Percentiles rank a stretch among this genome's conserved stretches.
Evolutionary conservation across 2,329 filamentous ascomycete genomes (phyloP).

Genomic region (Cladosporium colombiae): DNA sequence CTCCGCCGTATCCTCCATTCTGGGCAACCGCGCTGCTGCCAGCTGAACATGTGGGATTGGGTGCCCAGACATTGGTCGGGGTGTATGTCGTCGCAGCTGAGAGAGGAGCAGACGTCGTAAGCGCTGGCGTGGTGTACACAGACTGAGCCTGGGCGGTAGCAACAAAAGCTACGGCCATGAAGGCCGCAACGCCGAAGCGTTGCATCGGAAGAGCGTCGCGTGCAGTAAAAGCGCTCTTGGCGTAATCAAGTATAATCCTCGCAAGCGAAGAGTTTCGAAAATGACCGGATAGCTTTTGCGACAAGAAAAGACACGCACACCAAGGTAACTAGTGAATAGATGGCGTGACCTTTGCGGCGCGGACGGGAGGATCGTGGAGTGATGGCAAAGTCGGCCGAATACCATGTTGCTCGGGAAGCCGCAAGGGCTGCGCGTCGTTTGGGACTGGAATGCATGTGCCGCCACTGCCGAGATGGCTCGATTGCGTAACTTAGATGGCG

Average conservation of each 20-base stretch:
- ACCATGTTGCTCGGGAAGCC: slow-evolving; percentile 6
- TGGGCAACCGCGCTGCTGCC: background rate
- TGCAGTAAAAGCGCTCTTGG: background rate
- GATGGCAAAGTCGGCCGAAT: background rate
- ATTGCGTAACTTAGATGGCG: background rate
- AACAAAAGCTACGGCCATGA: background rate
- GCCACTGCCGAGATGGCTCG: background rate
- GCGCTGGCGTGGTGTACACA: background rate
- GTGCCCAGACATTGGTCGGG: slow-evolving; percentile 13
- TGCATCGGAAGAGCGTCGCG: background rate
- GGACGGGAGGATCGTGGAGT: background rate
- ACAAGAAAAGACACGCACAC: background rate
- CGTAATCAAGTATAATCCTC: background rate
- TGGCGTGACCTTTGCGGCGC: background rate
- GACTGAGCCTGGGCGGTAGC: background rate
- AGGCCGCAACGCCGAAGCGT: background rate
- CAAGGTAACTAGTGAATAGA: background rate
- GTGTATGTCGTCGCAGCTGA: slow-evolving; percentile 15
- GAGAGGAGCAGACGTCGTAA: slow-evolving; percentile 2
- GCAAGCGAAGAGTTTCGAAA: background rate
- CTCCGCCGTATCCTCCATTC: background rate
- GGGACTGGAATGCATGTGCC: background rate
- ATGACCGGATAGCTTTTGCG: background rate
- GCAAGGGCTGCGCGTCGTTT: background rate
- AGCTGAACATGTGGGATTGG: background rate